These are phyloP conservation scores for Naumovozyma castellii DNA, from an alignment of 805 yeast genomes.

Conservation along the genomic window DNA sequence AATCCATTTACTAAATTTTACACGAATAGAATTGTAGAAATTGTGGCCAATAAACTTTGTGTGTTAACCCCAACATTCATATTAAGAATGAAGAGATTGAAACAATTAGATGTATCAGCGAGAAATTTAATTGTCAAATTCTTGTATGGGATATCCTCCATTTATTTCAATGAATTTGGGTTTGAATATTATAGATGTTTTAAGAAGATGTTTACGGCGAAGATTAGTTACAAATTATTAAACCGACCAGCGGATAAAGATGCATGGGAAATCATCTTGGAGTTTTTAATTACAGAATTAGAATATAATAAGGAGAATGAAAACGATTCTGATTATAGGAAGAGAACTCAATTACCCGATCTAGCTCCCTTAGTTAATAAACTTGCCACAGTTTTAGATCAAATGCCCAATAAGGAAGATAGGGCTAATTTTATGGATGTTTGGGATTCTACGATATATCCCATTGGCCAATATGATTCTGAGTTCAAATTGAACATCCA, in stretches of 20 bases:
- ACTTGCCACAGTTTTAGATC: background rate
- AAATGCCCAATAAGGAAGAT: constrained; percentile 1
- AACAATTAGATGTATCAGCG: constrained; percentile 5
- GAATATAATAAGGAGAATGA: constrained; percentile 1
- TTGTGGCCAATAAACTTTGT: constrained; percentile 19
- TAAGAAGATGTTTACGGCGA: constrained; percentile 24
- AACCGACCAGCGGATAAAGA: constrained; percentile 15
- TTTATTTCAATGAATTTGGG: constrained; percentile 26
- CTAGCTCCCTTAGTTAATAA: constrained; percentile 3
- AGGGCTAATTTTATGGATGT: constrained; percentile 6
- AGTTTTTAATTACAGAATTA: constrained; percentile 17
- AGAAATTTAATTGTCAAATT: constrained; percentile 13
- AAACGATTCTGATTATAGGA: constrained; percentile 1
- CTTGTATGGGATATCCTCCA: constrained; percentile 16
- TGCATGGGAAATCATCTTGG: constrained; percentile 22
- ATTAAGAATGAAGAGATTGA: constrained; percentile 16
- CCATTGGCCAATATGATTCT: constrained; percentile 10
- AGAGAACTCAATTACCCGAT: constrained; percentile 4
- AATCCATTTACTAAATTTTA: constrained; percentile 18
- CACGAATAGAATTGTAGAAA: constrained; percentile 22
- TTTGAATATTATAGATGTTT: constrained; percentile 25
- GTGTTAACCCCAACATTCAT: constrained; percentile 22
- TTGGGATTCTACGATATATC: constrained; percentile 15
- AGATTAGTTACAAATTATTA: constrained; percentile 21
- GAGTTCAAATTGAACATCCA: constrained; percentile 11